phyloP scores from a whole-genome alignment of 371 early-diverging fungal genomes.

The Syncephalis plumigaleata region DNA sequence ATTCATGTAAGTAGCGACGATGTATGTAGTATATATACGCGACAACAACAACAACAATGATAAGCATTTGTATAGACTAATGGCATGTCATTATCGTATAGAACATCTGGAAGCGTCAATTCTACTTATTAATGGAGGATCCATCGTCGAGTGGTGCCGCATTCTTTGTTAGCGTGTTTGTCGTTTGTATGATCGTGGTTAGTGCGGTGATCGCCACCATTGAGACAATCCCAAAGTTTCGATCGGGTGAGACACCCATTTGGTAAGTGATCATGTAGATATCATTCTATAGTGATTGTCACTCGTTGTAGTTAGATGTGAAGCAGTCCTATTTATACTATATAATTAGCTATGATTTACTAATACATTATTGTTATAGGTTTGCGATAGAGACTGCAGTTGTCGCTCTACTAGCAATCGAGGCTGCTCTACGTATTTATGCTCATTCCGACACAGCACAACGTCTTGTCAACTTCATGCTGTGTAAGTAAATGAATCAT shows the following conservation, averaged over 20 bases:
- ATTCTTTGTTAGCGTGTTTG: slow-evolving; percentile 53
- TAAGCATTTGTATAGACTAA: too few relatives aligned
- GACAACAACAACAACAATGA: too few relatives aligned
- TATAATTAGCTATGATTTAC: slow-evolving; percentile 1
- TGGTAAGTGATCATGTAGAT: slow-evolving; percentile 25
- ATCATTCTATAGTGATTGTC: too few relatives aligned
- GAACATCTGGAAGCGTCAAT: slow-evolving; percentile 28
- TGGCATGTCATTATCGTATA: background rate
- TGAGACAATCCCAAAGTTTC: slow-evolving; percentile 69
- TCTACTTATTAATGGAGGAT: slow-evolving; percentile 51
- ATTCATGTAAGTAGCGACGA: too few relatives aligned
- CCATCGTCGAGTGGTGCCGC: slow-evolving; percentile 52
- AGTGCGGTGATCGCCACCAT: slow-evolving; percentile 65
- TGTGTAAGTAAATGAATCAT: slow-evolving; percentile 10
- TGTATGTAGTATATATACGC: too few relatives aligned
- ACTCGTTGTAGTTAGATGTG: too few relatives aligned
- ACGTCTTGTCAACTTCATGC: slow-evolving; percentile 26
- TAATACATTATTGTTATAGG: slow-evolving; percentile 30
- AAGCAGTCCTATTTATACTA: too few relatives aligned
- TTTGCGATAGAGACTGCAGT: slow-evolving; percentile 56
- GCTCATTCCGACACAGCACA: slow-evolving; percentile 45
- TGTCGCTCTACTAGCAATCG: slow-evolving; percentile 59
- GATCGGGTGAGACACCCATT: slow-evolving; percentile 32
- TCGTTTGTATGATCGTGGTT: slow-evolving; percentile 52
- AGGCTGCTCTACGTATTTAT: slow-evolving; percentile 46